phyloP scores from a whole-genome alignment of 2,329 filamentous ascomycete species.

The Cordyceps tenuipes region DNA sequence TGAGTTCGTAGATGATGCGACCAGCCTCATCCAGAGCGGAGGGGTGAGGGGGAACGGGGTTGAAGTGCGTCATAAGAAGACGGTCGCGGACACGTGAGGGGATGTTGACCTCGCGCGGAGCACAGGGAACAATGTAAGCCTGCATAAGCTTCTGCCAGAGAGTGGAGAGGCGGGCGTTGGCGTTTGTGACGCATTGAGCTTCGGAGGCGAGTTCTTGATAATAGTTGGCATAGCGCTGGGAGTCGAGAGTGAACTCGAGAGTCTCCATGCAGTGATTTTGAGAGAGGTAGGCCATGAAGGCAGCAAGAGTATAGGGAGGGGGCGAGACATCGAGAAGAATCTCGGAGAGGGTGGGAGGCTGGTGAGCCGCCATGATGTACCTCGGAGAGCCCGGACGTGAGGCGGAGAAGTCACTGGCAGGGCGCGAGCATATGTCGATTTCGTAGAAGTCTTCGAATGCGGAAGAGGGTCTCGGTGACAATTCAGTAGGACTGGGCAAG shows the following conservation, averaged over 20 bases:
- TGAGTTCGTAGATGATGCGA: constrained; percentile 83
- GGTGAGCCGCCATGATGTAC: constrained; percentile 24
- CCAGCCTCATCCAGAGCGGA: constrained; percentile 74
- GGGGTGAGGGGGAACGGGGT: constrained; percentile 62
- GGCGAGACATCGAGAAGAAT: constrained; percentile 81
- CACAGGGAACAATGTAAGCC: constrained; percentile 81
- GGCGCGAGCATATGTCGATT: constrained; percentile 35
- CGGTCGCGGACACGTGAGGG: constrained; percentile 77
- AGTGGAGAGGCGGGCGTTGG: constrained; percentile 60
- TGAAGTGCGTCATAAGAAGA: constrained; percentile 49
- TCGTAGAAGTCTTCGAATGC: constrained; percentile 36
- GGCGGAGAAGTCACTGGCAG: constrained; percentile 38
- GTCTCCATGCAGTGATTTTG: constrained; percentile 97
- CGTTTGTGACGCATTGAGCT: constrained; percentile 30
- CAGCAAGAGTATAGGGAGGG: constrained; percentile 80
- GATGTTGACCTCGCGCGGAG: constrained; percentile 83
- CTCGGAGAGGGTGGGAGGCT: constrained; percentile 67
- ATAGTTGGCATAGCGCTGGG: constrained; percentile 68
- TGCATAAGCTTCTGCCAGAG: constrained; percentile 84
- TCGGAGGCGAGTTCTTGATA: constrained; percentile 36
- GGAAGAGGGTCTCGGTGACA: constrained; percentile 36
- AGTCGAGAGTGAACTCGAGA: constrained; percentile 92
- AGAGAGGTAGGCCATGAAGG: constrained; percentile 93
- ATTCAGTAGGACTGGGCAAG: constrained; percentile 32
- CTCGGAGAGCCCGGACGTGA: constrained; percentile 31